Conservation (phyloP, 148 eudicot genomes). For the Dianthus caryophyllus region DNA sequence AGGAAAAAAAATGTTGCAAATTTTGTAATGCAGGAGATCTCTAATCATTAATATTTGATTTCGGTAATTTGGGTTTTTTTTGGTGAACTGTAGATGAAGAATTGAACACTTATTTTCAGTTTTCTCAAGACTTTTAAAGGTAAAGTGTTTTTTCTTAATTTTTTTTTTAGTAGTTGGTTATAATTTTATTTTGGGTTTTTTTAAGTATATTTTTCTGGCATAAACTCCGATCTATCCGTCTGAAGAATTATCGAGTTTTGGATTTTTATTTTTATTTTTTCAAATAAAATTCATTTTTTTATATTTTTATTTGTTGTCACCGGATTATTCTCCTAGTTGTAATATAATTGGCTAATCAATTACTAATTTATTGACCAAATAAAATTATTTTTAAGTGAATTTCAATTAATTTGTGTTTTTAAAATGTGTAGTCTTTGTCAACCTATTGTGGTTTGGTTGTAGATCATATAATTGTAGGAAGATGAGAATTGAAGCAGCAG, state of each 20-base stretch:
- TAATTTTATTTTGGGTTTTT: background rate
- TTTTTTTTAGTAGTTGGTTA: background rate
- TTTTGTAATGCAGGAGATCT: constrained; percentile 33
- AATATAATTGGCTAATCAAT: constrained; percentile 23
- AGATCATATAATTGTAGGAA: constrained; percentile 4
- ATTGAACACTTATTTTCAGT: constrained; percentile 1
- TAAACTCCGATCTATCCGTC: constrained; percentile 27
- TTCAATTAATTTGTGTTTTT: background rate
- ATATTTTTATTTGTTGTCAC: constrained; percentile 17
- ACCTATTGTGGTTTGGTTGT: constrained; percentile 12
- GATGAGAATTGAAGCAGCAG: constrained; percentile 6
- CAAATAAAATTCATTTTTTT: background rate
- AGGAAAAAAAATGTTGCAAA: background rate
- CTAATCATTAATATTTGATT: background rate
- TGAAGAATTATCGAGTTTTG: constrained; percentile 10
- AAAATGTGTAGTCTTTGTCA: background rate
- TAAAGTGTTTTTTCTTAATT: constrained; percentile 9
- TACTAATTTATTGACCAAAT: background rate
- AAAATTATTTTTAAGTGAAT: background rate
- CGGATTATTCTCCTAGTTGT: constrained; percentile 23
- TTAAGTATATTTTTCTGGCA: background rate
- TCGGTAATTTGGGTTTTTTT: background rate
- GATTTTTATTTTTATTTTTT: background rate
- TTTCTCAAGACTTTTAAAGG: constrained; percentile 17
- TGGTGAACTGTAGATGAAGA: background rate